These are phyloP conservation scores for Fusarium proliferatum DNA, from an alignment of 2,329 filamentous ascomycete genomes.

Conservation along the genomic window DNA sequence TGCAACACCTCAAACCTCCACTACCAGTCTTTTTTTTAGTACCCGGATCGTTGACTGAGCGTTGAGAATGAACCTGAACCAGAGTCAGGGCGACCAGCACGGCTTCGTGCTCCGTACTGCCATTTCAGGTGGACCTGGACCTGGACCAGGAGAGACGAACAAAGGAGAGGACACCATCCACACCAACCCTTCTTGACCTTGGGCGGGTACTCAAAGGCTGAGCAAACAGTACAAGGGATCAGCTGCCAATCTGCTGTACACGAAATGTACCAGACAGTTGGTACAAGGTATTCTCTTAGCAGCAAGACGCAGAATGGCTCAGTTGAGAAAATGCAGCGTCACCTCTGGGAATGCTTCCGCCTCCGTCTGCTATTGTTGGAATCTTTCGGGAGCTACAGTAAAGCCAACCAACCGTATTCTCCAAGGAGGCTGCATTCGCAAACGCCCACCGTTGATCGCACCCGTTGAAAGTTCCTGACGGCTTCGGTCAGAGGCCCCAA, in stretches of 20 bases:
- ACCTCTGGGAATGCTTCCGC: slow-evolving; percentile 27
- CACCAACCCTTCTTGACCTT: slow-evolving; percentile 23
- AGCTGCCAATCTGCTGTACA: not conserved
- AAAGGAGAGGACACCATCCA: slow-evolving; percentile 29
- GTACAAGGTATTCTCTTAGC: slow-evolving; percentile 29
- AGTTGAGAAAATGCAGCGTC: slow-evolving; percentile 13
- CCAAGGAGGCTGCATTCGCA: slow-evolving; percentile 16
- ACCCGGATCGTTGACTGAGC: slow-evolving; percentile 5
- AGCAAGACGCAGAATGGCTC: slow-evolving; percentile 28
- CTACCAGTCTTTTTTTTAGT: slow-evolving; percentile 9
- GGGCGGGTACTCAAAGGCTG: slow-evolving; percentile 27
- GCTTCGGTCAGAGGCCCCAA: slow-evolving; percentile 29
- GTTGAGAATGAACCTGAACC: slow-evolving; percentile 14
- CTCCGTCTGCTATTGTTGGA: slow-evolving; percentile 5
- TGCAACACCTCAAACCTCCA: slow-evolving; percentile 23
- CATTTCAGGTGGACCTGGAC: slow-evolving; percentile 28
- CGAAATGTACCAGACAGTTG: slow-evolving; percentile 16
- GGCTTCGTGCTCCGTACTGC: slow-evolving; percentile 27
- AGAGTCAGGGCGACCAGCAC: slow-evolving; percentile 7
- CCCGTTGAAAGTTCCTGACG: slow-evolving; percentile 22
- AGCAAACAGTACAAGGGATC: slow-evolving; percentile 21
- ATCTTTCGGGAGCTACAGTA: slow-evolving; percentile 7
- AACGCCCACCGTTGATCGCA: slow-evolving; percentile 22
- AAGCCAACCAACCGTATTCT: slow-evolving; percentile 14
- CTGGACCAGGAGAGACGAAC: slow-evolving; percentile 22